These are phyloP conservation scores for Colletotrichum shisoi DNA, from an alignment of 2,329 filamentous ascomycete species.

Conservation along the genomic window DNA sequence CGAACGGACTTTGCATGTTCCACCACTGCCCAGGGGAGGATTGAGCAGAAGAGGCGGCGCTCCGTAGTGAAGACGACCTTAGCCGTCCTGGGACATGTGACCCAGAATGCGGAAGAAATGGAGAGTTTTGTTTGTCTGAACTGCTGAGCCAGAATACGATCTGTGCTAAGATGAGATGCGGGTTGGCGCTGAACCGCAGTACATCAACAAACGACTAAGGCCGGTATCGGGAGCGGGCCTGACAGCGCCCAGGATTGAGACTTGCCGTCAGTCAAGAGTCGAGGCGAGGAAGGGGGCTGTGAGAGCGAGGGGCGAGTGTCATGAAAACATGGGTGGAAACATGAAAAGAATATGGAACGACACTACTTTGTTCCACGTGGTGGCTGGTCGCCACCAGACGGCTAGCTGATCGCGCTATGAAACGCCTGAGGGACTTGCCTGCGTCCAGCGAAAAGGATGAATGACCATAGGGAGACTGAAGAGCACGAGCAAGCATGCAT, in stretches of 20 bases:
- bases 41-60: not conserved
- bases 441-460: not conserved
- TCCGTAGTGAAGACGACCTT: not conserved
- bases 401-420: constrained; percentile 25
- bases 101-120: not conserved
- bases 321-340: too few species aligned
- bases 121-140: not conserved
- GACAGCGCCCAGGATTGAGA: not conserved
- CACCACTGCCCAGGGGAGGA: not conserved
- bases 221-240: too few species aligned
- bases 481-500: too few species aligned
- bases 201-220: not conserved
- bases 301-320: not conserved
- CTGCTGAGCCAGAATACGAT: not conserved
- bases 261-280: constrained; percentile 5
- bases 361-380: constrained; percentile 31
- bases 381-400: constrained; percentile 32
- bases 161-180: not conserved
- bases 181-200: not conserved
- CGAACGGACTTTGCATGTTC: not conserved
- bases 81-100: not conserved
- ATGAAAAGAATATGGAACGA: not conserved
- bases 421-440: constrained; percentile 23
- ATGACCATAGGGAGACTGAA: not conserved
- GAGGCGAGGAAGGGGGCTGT: constrained; percentile 9